A percentile compares a stretch with the other conserved stretches of the same genome.
These are phyloP conservation scores for Cytidiella melzeri DNA, from an alignment of 768 basidiomycete species.

Conservation along the genomic window DNA sequence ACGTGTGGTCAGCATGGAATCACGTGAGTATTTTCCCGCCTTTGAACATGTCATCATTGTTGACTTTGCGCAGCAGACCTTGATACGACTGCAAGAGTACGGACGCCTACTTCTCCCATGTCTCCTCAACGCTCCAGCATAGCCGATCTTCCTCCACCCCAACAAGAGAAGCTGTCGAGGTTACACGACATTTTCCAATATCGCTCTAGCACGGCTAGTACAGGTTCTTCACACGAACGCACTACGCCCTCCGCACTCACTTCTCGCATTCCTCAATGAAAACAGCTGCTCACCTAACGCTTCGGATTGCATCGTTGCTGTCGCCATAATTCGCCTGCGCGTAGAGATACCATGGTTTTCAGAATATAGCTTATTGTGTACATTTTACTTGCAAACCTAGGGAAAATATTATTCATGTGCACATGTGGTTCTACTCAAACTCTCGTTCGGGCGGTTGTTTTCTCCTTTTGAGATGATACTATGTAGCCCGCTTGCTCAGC, in stretches of 20 bases:
- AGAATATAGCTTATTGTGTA: not conserved
- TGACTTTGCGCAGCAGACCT: conserved; percentile 9
- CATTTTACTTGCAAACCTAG: not conserved
- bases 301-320: not conserved
- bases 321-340: not conserved
- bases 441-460: no score
- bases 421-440: no score
- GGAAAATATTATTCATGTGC: not conserved
- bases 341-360: not conserved
- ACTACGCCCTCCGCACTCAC: not conserved
- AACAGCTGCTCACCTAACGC: not conserved
- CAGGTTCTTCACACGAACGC: conserved; percentile 29
- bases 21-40: not conserved
- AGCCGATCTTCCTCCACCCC: conserved; percentile 23
- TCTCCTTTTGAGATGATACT: no score
- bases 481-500: no score
- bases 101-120: conserved; percentile 21
- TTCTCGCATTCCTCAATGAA: not conserved
- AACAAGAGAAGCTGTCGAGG: conserved; percentile 64
- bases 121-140: conserved; percentile 27
- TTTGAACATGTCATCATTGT: not conserved
- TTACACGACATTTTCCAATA: conserved; percentile 83
- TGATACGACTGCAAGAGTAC: conserved; percentile 14
- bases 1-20: conserved; percentile 22
- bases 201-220: conserved; percentile 56